These are phyloP conservation scores for Wallacemonas rigidus DNA, from an alignment of 208 protist genomes.

Conservation along the genomic window DNA sequence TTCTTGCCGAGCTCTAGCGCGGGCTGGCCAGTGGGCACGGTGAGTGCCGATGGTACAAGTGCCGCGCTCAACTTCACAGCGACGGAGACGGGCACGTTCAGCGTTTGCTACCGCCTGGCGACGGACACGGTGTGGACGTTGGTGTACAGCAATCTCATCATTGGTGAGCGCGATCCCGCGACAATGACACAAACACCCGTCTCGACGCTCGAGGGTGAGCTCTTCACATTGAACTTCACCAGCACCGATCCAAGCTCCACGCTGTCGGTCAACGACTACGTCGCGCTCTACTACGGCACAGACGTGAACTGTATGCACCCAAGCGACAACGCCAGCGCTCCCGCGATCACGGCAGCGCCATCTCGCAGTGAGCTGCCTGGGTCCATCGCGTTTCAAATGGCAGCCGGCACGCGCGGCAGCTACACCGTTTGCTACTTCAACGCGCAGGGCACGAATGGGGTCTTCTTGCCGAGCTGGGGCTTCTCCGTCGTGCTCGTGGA, in stretches of 20 bases:
- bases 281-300: slow-evolving; percentile 65
- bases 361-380: slow-evolving; percentile 61
- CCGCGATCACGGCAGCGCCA: slow-evolving; percentile 45
- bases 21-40: slow-evolving; percentile 59
- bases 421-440: slow-evolving; percentile 77
- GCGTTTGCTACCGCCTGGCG: slow-evolving; percentile 84
- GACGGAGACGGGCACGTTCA: slow-evolving; percentile 53
- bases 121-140: slow-evolving; percentile 86
- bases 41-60: slow-evolving; percentile 35
- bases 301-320: slow-evolving; percentile 53
- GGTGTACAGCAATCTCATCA: slow-evolving; percentile 77
- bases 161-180: slow-evolving; percentile 58
- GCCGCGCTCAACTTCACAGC: slow-evolving; percentile 67
- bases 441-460: slow-evolving; percentile 29
- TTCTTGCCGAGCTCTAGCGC: slow-evolving; percentile 19
- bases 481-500: slow-evolving; percentile 56
- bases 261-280: slow-evolving; percentile 49
- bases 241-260: slow-evolving; percentile 1
- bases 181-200: slow-evolving; percentile 53
- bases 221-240: slow-evolving; percentile 85
- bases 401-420: slow-evolving; percentile 57
- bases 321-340: slow-evolving; percentile 22
- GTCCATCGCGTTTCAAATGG: slow-evolving; percentile 71
- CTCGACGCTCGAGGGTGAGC: slow-evolving; percentile 66
- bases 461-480: slow-evolving; percentile 69